Percentiles rank a stretch among this genome's conserved stretches.
Conservation (phyloP, 75 land plant genomes). For the Selaginella tamariscina region DNA sequence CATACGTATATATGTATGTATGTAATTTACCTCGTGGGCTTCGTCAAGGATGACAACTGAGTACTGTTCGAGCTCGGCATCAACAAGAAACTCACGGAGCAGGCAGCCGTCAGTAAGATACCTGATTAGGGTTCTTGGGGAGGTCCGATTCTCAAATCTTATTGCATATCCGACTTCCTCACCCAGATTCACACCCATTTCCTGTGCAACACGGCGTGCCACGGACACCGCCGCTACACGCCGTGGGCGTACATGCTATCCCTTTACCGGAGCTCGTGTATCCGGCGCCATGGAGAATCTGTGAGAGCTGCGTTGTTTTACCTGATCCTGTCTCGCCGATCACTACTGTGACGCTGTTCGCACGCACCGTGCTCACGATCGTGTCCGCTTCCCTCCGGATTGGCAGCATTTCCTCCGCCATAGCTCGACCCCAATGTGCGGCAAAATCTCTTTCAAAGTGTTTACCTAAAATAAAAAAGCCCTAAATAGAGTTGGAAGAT, state of each 20-base stretch:
- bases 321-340: constrained; percentile 99
- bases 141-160: constrained; percentile 91
- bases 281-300: constrained; percentile 66
- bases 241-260: constrained; percentile 85
- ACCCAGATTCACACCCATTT: constrained; percentile 72
- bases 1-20: no score
- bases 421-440: background rate
- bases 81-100: constrained; percentile 85
- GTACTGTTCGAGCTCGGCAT: constrained; percentile 62
- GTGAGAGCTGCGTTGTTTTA: constrained; percentile 96
- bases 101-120: constrained; percentile 96
- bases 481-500: no score
- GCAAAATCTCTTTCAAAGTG: no score
- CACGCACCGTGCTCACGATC: constrained; percentile 49
- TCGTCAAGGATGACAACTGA: constrained; percentile 95
- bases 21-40: no score
- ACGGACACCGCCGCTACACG: constrained; percentile 97
- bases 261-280: constrained; percentile 42
- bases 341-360: constrained; percentile 56
- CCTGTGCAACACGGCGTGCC: constrained; percentile 82
- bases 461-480: no score
- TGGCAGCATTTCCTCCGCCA: constrained; percentile 38
- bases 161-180: constrained; percentile 97
- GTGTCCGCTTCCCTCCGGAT: constrained; percentile 53
- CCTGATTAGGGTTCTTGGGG: constrained; percentile 57